Evolutionary conservation across 2,329 filamentous ascomycete species (phyloP), one percentile per base, ranked within the genome.

Genomic region (Alternaria sp.): DNA sequence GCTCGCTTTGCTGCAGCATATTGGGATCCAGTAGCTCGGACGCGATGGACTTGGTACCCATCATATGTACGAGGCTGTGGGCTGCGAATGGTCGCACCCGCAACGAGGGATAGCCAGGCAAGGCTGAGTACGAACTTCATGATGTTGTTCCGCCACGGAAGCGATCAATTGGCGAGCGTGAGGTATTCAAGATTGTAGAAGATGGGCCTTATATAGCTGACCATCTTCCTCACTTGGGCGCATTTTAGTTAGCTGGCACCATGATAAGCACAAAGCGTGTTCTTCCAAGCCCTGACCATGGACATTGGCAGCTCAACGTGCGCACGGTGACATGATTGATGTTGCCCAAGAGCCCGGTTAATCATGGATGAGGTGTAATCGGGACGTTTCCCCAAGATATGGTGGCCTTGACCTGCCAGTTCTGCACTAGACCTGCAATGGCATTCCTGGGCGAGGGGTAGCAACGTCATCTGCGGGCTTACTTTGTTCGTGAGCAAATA

Each of bases 1-100:
- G 79, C 75, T 23, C 75, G 65, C 50, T 78, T 73, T 3, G 83
- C 69, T 19, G 69, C 66, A 13, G 70, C 70, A 6, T 79, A 64
- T 43, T 82, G 71, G 12, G 30, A 28, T 23, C 74, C 66, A 10
- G 74, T 72, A 15, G 77, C 73, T 23, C 77, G 74, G 51, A 83
- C 72, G 30, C 81, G 79, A 57, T 82, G 74, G 32, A 82, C 81
- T 62, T 81, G 78, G 50, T 79, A 79, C 32, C 81, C 81, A 68
- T 81, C 77, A 66, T 84, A 83, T 54, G 74, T 61, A 11, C 59
- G 62, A 21, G 52, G 49, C 12, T 62, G 60, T 21, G 76, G 57
- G 73, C 75, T 69, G 67, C 76, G 69, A 43, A 70, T 59, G 12
- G 66, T 65, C 12, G 66, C 58, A 55, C 66, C 64, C 17, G 62